phyloP scores from a whole-genome alignment of 1,284 basidiomycete species.

The Chiua sp. region DNA sequence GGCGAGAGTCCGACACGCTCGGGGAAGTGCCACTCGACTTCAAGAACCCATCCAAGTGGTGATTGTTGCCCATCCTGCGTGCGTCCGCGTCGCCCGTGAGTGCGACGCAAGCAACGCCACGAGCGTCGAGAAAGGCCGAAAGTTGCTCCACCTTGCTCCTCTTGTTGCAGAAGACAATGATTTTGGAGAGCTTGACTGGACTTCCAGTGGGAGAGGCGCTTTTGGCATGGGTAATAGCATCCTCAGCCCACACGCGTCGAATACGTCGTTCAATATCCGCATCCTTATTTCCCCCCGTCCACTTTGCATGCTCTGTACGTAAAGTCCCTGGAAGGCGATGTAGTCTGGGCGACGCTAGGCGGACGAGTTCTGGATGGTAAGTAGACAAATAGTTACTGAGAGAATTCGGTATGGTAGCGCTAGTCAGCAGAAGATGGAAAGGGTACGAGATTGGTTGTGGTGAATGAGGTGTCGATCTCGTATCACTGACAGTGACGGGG shows the following conservation, averaged over 20 bases:
- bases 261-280: conserved; percentile 81
- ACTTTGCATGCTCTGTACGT: conserved; percentile 72
- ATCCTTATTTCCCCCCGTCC: conserved; percentile 80
- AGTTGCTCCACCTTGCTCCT: conserved; percentile 68
- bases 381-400: conserved; percentile 69
- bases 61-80: conserved; percentile 70
- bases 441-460: conserved; percentile 55
- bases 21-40: conserved; percentile 29
- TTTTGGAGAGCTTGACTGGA: conserved; percentile 50
- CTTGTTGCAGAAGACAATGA: conserved; percentile 85
- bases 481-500: conserved; percentile 19
- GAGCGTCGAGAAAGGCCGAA: conserved; percentile 58
- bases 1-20: background rate
- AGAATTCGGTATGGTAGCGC: conserved; percentile 84
- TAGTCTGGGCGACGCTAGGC: conserved; percentile 79
- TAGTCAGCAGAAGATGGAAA: conserved; percentile 82
- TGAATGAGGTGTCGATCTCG: conserved; percentile 20
- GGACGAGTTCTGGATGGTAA: conserved; percentile 63
- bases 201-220: conserved; percentile 22
- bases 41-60: conserved; percentile 77
- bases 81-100: conserved; percentile 60
- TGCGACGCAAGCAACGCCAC: conserved; percentile 69
- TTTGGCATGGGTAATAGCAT: conserved; percentile 49
- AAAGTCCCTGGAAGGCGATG: conserved; percentile 79
- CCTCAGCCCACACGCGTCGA: conserved; percentile 75